Percentiles rank a stretch among this genome's conserved stretches.
phyloP scores from a whole-genome alignment of 1,284 basidiomycete genomes.

The Tremellales sp. region DNA sequence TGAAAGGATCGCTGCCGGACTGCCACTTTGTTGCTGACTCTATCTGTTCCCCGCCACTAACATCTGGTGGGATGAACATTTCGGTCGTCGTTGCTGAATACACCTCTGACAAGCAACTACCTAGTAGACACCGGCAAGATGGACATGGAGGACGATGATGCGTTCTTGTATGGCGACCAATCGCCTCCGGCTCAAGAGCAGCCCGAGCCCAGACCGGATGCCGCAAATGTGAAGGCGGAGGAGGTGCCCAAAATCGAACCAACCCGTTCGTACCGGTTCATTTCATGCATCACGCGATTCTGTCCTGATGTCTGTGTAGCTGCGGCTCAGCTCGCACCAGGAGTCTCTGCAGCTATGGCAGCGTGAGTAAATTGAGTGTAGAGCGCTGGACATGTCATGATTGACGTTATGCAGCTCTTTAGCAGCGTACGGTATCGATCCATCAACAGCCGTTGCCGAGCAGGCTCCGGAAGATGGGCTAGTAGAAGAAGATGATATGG shows the following conservation, averaged over 20 bases:
- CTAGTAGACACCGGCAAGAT: slow-evolving; percentile 9
- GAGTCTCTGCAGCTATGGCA: slow-evolving; percentile 19
- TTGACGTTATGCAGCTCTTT: slow-evolving; percentile 24
- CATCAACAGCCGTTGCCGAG: slow-evolving; percentile 25
- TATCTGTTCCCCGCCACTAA: too few species aligned
- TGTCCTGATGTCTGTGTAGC: neutral
- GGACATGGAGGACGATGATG: slow-evolving; percentile 46
- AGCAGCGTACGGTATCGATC: slow-evolving; percentile 44
- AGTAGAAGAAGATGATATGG: slow-evolving; percentile 37
- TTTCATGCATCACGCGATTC: neutral
- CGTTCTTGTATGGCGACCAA: slow-evolving; percentile 45
- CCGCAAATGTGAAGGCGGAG: too few species aligned
- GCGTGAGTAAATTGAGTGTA: slow-evolving; percentile 10
- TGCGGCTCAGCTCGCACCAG: slow-evolving; percentile 4
- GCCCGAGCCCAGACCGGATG: neutral
- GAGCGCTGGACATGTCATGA: neutral
- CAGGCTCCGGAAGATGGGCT: slow-evolving; percentile 40
- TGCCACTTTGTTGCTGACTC: too few species aligned
- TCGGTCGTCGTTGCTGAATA: too few species aligned
- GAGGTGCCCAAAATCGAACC: too few species aligned
- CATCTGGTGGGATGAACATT: too few species aligned
- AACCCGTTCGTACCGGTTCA: neutral
- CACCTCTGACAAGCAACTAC: neutral
- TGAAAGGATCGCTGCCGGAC: too few species aligned
- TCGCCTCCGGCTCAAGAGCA: slow-evolving; percentile 6